phyloP scores from a whole-genome alignment of 805 yeast genomes.

The Lipomyces anomalus region DNA sequence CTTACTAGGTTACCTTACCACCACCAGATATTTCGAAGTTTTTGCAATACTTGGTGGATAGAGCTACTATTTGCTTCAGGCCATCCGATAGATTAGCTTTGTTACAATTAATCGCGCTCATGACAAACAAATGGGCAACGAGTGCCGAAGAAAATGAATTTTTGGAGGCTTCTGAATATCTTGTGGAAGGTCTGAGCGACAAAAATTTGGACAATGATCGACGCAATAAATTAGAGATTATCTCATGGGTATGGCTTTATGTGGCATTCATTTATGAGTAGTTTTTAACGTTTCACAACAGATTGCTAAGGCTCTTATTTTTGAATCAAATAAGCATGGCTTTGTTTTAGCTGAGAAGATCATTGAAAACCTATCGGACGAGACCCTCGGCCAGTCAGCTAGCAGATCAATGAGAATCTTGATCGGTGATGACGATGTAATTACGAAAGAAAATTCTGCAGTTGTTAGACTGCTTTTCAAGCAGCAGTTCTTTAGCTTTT shows the following conservation, averaged over 20 bases:
- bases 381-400: slow-evolving; percentile 35
- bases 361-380: slow-evolving; percentile 35
- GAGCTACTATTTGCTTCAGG: neutral
- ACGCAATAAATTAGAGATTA: slow-evolving; percentile 5
- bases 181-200: slow-evolving; percentile 1
- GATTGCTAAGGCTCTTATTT: slow-evolving; percentile 64
- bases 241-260: slow-evolving; percentile 12
- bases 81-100: slow-evolving; percentile 46
- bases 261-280: neutral
- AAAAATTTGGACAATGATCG: neutral
- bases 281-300: slow-evolving; percentile 30
- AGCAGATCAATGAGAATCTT: slow-evolving; percentile 59
- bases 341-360: slow-evolving; percentile 34
- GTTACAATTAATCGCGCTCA: slow-evolving; percentile 49
- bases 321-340: slow-evolving; percentile 47
- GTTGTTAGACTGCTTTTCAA: slow-evolving; percentile 66
- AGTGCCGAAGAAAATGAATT: slow-evolving; percentile 24
- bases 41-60: slow-evolving; percentile 1
- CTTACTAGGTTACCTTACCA: slow-evolving; percentile 4
- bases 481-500: slow-evolving; percentile 65
- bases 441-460: slow-evolving; percentile 50
- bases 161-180: slow-evolving; percentile 25
- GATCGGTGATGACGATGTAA: slow-evolving; percentile 60
- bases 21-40: slow-evolving; percentile 1
- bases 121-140: slow-evolving; percentile 52